Evolutionary conservation across 768 basidiomycete genomes (phyloP), one percentile per base, ranked within the genome.

Genomic region (Mycena amicta): DNA sequence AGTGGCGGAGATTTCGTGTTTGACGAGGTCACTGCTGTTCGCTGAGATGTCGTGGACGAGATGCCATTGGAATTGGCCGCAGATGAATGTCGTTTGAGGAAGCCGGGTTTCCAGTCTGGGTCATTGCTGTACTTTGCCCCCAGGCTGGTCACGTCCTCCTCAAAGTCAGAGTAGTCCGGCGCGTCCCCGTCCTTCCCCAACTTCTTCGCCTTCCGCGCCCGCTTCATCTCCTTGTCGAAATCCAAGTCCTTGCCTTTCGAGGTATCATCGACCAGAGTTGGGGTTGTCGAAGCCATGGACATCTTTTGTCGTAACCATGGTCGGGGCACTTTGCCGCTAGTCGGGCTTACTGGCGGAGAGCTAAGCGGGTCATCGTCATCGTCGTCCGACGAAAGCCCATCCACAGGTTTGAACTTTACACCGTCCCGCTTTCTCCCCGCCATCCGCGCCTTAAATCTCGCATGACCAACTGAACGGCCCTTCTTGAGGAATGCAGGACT

Each of bases 91-190:
- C 79, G 77, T 40, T 74, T 70, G 56, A 84, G 68, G 66, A 86
- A 86, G 0, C 67, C 79, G 1, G 85, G 84, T 20, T 71, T 77
- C 83, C 84, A 85, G 12, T 67, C 70, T n/a, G n/a, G n/a, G 59
- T 20, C 65, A 61, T n/a, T 56, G 45, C 50, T 66, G 31, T 46
- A 63, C n/a, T 60, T 57, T 57, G 55, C 53, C 37, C 37, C 54
- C 40, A 56, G 49, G 29, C n/a, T 65, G 47, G 68, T 66, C n/a
- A 74, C 53, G 55, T 79, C 79, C 43, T 80, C 81, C 53, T 85
- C 83, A 45, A 75, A 76, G 60, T 84, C 82, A 3, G 82, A 84
- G 56, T 79, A 79, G 27, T 75, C 73, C 4, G 72, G 71, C 5
- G 55, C 68, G 16, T 66, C 71, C 6, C 69, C 71, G 30, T 67